Percentiles rank a stretch among this genome's conserved stretches.
phyloP scores from a whole-genome alignment of 1,139 yeast genomes.

The Geotrichum macrosporum region DNA sequence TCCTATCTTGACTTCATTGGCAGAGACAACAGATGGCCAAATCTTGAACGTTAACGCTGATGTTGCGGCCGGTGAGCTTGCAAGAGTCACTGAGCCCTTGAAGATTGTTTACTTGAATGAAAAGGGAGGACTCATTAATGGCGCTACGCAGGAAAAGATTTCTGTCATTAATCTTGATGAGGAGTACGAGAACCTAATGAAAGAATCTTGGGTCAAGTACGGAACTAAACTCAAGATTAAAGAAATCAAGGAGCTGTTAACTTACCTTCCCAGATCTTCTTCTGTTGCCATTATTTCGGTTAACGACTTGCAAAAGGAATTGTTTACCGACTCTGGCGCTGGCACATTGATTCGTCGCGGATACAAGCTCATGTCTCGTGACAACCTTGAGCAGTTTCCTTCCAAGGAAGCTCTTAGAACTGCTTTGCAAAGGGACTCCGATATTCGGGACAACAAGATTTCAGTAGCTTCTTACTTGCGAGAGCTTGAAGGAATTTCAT shows the following conservation, averaged over 20 bases:
- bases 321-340: conserved; percentile 98
- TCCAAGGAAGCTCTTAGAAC: conserved; percentile 70
- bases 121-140: conserved; percentile 95
- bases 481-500: conserved; percentile 54
- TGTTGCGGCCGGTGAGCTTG: conserved; percentile 97
- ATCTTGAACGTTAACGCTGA: conserved; percentile 96
- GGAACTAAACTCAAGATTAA: conserved; percentile 96
- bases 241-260: conserved; percentile 90
- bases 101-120: conserved; percentile 94
- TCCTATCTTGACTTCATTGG: conserved; percentile 92
- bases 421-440: conserved; percentile 64
- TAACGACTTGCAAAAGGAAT: conserved; percentile 89
- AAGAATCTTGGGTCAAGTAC: conserved; percentile 96
- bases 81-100: conserved; percentile 93
- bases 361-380: conserved; percentile 71
- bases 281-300: conserved; percentile 97
- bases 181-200: conserved; percentile 85
- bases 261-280: conserved; percentile 91
- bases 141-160: conserved; percentile 84
- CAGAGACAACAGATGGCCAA: conserved; percentile 96
- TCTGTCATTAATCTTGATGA: conserved; percentile 90
- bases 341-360: conserved; percentile 98
- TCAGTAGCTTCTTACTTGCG: conserved; percentile 82
- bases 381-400: conserved; percentile 60
- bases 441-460: conserved; percentile 45